Percentiles rank a stretch among this genome's conserved stretches.
phyloP scores from a whole-genome alignment of 306 rosid species.

The Trifolium pratense region DNA sequence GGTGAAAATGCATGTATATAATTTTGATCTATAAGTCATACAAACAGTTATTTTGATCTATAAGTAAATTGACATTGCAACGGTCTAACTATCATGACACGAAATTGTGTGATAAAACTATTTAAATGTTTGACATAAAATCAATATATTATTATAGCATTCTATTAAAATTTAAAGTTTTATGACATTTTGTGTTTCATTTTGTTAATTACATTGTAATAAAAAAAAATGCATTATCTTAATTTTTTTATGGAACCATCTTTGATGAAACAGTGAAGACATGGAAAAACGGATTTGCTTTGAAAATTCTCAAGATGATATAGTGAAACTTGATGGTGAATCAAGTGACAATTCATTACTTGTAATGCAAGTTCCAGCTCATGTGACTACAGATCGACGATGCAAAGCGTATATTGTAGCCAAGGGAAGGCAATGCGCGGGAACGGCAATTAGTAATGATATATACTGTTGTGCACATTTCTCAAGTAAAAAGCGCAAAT shows the following conservation, averaged over 20 bases:
- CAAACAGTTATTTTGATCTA: no score
- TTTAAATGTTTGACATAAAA: no score
- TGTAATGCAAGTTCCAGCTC: background rate
- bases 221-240: background rate
- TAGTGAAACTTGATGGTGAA: background rate
- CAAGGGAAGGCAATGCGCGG: slow-evolving; percentile 86
- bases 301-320: slow-evolving; percentile 23
- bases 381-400: slow-evolving; percentile 54
- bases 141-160: no score
- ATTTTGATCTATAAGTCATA: no score
- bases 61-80: no score
- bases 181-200: background rate
- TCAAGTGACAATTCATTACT: background rate
- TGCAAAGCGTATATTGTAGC: slow-evolving; percentile 74
- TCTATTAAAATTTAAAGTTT: slow-evolving; percentile 25
- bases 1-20: no score
- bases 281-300: slow-evolving; percentile 49
- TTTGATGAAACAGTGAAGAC: slow-evolving; percentile 44
- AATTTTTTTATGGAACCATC: slow-evolving; percentile 34
- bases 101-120: no score
- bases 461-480: slow-evolving; percentile 85
- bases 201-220: background rate
- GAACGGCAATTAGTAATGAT: slow-evolving; percentile 79
- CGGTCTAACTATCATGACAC: no score
- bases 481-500: slow-evolving; percentile 55